Base-by-base conservation (phyloP, 225 moss, liverwort and hornwort genomes). In the Polytrichum commune region DNA sequence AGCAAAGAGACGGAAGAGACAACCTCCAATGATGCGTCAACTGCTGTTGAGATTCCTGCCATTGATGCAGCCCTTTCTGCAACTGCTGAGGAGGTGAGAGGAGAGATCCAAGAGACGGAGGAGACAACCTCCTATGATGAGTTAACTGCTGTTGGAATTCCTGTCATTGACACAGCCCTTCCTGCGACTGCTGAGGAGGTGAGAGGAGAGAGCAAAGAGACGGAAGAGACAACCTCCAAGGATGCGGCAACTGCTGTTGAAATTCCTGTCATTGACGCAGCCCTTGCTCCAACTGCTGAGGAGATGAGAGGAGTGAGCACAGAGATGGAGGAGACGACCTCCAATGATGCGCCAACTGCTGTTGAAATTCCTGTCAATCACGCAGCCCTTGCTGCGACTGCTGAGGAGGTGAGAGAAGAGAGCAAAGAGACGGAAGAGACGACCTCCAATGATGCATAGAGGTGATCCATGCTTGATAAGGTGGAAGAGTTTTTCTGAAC, bases 381-480 rank as follows among this genome's bases (percentile, higher is more conserved):
- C 62, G 84, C 82, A 69, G 83, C 66, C 60, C 68, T 90, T 10
- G 82, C 85, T 75, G 70, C 77, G 3, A 24, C 58, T 58, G 82
- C 78, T 81, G 85, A 85, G 84, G 86, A 89, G 89, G 92, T 86
- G 89, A 89, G 89, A 81, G 89, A 79, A 89, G 82, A 85, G 80
- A 81, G 90, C 78, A 78, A 81, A 83, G 76, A 86, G 77, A 82
- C 75, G 82, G 58, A 90, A 85, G 90, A 80, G 79, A 68, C 84
- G 77, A 82, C 90, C 73, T 83, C 90, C 77, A 80, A 79, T 86
- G 88, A 91, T 82, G 74, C 84, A 79, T 91, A 88, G 93, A 90
- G 91, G 90, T 90, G 91, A 90, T 76, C 67, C 60, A 75, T 73
- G 71, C 62, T 79, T 82, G 78, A 80, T 72, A 71, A 57, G 75